Evolutionary conservation across 345 rosid genomes (phyloP).

Genomic region (Erodium maritimum): DNA sequence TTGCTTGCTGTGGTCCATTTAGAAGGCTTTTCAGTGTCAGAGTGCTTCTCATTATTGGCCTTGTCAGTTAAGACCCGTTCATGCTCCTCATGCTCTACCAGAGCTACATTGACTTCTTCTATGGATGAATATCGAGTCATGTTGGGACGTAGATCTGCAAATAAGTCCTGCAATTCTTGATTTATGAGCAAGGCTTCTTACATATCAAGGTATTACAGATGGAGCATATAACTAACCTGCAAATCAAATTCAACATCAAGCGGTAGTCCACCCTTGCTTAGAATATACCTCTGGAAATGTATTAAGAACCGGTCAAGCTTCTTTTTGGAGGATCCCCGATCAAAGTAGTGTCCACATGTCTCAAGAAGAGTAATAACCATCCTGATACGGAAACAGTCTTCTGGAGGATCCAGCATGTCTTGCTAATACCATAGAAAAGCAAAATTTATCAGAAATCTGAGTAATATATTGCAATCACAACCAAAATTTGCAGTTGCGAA

Average conservation of each 20-base stretch:
- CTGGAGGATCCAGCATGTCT: slow-evolving; percentile 87
- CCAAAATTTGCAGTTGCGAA: background rate
- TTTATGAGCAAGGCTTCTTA: slow-evolving; percentile 9
- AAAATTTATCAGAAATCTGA: background rate
- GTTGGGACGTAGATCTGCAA: slow-evolving; percentile 79
- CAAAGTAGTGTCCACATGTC: slow-evolving; percentile 97
- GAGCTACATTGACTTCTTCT: slow-evolving; percentile 71
- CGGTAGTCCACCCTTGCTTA: slow-evolving; percentile 72
- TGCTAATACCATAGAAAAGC: slow-evolving; percentile 26
- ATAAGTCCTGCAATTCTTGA: slow-evolving; percentile 58
- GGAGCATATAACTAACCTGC: slow-evolving; percentile 44
- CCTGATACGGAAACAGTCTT: slow-evolving; percentile 92
- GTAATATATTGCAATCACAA: background rate
- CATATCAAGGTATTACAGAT: background rate
- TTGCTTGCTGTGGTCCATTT: background rate
- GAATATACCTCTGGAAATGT: slow-evolving; percentile 90
- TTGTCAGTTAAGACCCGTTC: background rate
- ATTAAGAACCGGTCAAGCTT: slow-evolving; percentile 85
- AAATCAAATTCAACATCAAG: slow-evolving; percentile 93
- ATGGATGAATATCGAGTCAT: slow-evolving; percentile 62
- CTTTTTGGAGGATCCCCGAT: slow-evolving; percentile 92
- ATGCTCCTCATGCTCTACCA: background rate
- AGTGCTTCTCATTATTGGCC: background rate
- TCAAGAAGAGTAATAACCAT: slow-evolving; percentile 87
- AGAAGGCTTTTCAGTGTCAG: background rate